Evolutionary conservation across 768 basidiomycete species (phyloP), one percentile per base, ranked within the genome.

Genomic region (Hygrophorus russula): DNA sequence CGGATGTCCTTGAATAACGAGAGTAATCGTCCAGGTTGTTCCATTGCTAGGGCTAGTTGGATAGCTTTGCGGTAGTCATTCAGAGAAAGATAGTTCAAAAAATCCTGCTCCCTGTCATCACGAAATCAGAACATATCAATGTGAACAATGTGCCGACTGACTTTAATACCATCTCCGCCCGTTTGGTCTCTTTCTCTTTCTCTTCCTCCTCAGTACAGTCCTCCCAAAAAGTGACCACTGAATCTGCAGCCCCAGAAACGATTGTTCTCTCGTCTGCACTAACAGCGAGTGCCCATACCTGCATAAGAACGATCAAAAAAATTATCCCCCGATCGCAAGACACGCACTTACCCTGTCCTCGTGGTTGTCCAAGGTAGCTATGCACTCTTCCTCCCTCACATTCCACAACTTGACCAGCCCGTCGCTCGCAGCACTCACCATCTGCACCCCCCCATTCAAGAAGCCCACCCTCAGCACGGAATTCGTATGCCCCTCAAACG

Each of bases 401-500:
- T 84, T 90, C 96, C 96, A 99, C 19, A 99, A 50, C 64, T 98
- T 99, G 48, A 98, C 86, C 34, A 99, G 64, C 28, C 96, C 96
- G 59, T 99, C 96, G 12, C 92, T 90, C 8, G 86, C 90, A 12
- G 88, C 70, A 47, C 88, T 94, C 37, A 91, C 82, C 32, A 99
- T 66, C 63, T 96, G 92, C 70, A 76, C 70, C 13, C 84, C 93
- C 35, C 66, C 57, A 52, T 84, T 85, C 35, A 97, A 56, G 59
- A 96, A 98, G 55, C 92, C 90, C 24, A 98, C 88, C 41, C 93
- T 69, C 42, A 99, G 63, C 27, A 99, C 91, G 10, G 96, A 96
- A 61, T 97, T 98, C 6, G 91, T 90, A 60, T 99, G 96, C 0
- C 96, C 96, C 64, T 99, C 96, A 53, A 98, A 92, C 15, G 96